phyloP scores from a whole-genome alignment of 2,329 filamentous ascomycete genomes.

The Aschersonia sp. region DNA sequence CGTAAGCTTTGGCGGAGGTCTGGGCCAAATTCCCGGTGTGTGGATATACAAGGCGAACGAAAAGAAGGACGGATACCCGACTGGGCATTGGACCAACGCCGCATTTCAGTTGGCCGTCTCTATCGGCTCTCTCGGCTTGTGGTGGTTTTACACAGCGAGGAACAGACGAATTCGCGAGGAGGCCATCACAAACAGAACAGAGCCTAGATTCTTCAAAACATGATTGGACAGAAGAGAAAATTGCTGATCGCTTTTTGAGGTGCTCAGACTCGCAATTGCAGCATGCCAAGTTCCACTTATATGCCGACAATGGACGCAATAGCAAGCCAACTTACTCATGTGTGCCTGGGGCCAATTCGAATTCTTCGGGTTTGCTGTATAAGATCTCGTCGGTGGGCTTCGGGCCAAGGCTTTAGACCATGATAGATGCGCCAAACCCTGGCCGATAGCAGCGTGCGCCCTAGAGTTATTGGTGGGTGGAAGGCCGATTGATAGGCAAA shows the following conservation, averaged over 20 bases:
- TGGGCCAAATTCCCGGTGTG: conserved; percentile 57
- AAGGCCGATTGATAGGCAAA: too few relatives aligned
- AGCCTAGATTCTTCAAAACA: conserved; percentile 26
- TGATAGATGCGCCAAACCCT: too few relatives aligned
- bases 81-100: conserved; percentile 55
- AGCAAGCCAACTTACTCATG: too few relatives aligned
- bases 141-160: conserved; percentile 38
- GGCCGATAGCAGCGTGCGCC: too few relatives aligned
- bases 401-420: too few relatives aligned
- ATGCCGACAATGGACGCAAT: too few relatives aligned
- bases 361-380: too few relatives aligned
- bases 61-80: conserved; percentile 46
- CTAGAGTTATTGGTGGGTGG: too few relatives aligned
- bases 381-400: too few relatives aligned
- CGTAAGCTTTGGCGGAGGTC: conserved; percentile 48
- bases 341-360: too few relatives aligned
- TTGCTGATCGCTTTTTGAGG: neutral
- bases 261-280: too few relatives aligned
- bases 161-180: conserved; percentile 22
- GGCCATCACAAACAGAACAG: conserved; percentile 14
- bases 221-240: conserved; percentile 5
- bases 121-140: conserved; percentile 31
- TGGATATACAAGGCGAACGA: conserved; percentile 60
- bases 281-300: too few relatives aligned
- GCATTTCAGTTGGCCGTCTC: conserved; percentile 41